Evolutionary conservation across 306 rosid genomes (phyloP).

Genomic region (Prosopis cineraria): DNA sequence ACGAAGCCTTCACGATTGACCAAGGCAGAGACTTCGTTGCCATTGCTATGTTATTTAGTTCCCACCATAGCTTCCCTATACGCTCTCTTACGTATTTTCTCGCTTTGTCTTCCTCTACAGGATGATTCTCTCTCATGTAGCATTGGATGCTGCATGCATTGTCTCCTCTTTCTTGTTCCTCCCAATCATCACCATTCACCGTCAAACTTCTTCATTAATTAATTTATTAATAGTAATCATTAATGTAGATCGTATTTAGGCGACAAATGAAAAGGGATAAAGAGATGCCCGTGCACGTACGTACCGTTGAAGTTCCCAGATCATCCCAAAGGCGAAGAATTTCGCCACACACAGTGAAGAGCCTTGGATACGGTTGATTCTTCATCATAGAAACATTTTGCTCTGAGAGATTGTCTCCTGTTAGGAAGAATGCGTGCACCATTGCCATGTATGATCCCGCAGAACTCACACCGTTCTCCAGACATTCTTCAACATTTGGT

Average conservation of each 20-base stretch:
- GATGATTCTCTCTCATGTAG: constrained; percentile 32
- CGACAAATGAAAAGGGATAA: background rate
- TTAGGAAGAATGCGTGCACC: constrained; percentile 49
- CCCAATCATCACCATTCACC: background rate
- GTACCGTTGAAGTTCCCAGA: constrained; percentile 52
- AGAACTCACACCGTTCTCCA: constrained; percentile 48
- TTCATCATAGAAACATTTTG: constrained; percentile 40
- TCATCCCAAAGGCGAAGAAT: constrained; percentile 58
- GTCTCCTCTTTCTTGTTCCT: constrained; percentile 52
- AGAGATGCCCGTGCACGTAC: background rate
- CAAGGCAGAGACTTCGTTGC: background rate
- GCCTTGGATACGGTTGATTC: constrained; percentile 49
- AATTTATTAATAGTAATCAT: background rate
- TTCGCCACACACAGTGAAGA: constrained; percentile 45
- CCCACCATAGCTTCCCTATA: too few species aligned
- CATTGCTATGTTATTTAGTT: too few species aligned
- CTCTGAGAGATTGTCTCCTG: constrained; percentile 37
- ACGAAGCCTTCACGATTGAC: constrained; percentile 42
- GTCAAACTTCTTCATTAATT: background rate
- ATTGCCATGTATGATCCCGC: constrained; percentile 54
- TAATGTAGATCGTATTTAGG: background rate
- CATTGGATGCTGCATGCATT: constrained; percentile 45
- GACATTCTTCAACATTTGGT: constrained; percentile 38
- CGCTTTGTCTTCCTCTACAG: constrained; percentile 37
- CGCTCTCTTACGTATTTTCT: constrained; percentile 36